Evolutionary conservation across 148 eudicot species (phyloP).

Genomic region (Linanthus parryae): DNA sequence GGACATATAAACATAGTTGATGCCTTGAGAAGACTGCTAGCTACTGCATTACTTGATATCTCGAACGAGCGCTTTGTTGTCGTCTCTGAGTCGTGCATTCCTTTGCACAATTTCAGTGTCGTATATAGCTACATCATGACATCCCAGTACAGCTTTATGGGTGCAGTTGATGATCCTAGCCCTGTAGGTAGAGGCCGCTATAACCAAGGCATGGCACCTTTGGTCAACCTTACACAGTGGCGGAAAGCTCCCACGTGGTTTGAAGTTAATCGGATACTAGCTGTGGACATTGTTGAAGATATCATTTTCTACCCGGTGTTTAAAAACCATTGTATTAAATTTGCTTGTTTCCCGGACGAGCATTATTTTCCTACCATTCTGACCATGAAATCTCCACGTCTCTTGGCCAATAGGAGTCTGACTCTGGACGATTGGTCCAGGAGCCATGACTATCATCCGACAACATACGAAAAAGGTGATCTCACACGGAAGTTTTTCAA

Average conservation of each 20-base stretch:
- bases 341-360: slow-evolving; percentile 17
- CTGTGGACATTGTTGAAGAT: slow-evolving; percentile 10
- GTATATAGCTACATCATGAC: slow-evolving; percentile 10
- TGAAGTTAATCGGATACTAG: slow-evolving; percentile 12
- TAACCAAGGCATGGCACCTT: slow-evolving; percentile 7
- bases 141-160: slow-evolving; percentile 15
- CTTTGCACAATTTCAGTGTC: slow-evolving; percentile 13
- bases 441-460: slow-evolving; percentile 26
- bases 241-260: slow-evolving; percentile 18
- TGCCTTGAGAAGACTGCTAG: slow-evolving; percentile 16
- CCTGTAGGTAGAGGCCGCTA: slow-evolving; percentile 18
- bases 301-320: slow-evolving; percentile 12
- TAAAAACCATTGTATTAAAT: slow-evolving; percentile 9
- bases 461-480: slow-evolving; percentile 17
- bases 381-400: slow-evolving; percentile 17
- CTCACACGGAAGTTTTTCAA: slow-evolving; percentile 13
- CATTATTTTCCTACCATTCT: slow-evolving; percentile 25
- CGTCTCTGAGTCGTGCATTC: slow-evolving; percentile 18
- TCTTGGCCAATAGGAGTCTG: slow-evolving; percentile 21
- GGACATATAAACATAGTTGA: slow-evolving; percentile 18
- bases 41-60: slow-evolving; percentile 17
- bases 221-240: slow-evolving; percentile 13
- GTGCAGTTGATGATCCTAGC: slow-evolving; percentile 14
- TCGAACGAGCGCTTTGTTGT: slow-evolving; percentile 16
- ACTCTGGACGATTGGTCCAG: slow-evolving; percentile 29